phyloP scores from a whole-genome alignment of 2,329 filamentous ascomycete genomes.

The Sporothrix phasma region DNA sequence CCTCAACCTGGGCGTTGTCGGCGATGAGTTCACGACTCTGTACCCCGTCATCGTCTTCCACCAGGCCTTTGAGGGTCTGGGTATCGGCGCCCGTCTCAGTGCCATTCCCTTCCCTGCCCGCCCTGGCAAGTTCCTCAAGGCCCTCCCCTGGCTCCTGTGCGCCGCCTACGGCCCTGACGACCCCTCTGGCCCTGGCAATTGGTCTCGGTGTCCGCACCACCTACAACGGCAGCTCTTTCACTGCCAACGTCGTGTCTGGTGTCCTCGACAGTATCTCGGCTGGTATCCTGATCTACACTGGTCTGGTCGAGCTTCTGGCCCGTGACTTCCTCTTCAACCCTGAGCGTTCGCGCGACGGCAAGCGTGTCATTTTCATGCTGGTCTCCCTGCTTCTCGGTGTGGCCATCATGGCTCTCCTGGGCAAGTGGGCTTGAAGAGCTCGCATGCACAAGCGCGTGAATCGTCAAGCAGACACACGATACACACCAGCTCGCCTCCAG shows the following conservation, averaged over 20 bases:
- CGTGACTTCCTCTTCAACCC: slow-evolving; percentile 95
- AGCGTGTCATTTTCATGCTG: slow-evolving; percentile 62
- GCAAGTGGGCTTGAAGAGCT: slow-evolving; percentile 64
- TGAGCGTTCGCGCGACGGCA: slow-evolving; percentile 65
- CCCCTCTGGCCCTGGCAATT: slow-evolving; percentile 74
- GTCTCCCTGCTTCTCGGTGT: slow-evolving; percentile 65
- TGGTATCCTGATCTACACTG: slow-evolving; percentile 89
- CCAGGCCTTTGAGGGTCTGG: slow-evolving; percentile 90
- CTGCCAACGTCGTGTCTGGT: slow-evolving; percentile 69
- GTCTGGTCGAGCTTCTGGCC: slow-evolving; percentile 87
- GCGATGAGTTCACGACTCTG: slow-evolving; percentile 46
- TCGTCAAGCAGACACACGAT: background rate
- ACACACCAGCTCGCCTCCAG: background rate
- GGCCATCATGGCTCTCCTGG: slow-evolving; percentile 69
- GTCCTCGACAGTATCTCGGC: slow-evolving; percentile 84
- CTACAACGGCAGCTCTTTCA: slow-evolving; percentile 42
- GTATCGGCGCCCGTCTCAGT: slow-evolving; percentile 75
- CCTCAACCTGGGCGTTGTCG: slow-evolving; percentile 59
- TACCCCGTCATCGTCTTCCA: slow-evolving; percentile 71
- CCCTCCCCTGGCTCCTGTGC: slow-evolving; percentile 68
- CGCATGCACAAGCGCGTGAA: too few species aligned
- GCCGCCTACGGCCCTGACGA: slow-evolving; percentile 66
- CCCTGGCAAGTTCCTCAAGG: slow-evolving; percentile 51
- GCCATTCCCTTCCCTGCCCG: slow-evolving; percentile 50
- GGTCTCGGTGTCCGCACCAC: slow-evolving; percentile 67